phyloP scores from a whole-genome alignment of 306 rosid genomes.

The Malus fusca region DNA sequence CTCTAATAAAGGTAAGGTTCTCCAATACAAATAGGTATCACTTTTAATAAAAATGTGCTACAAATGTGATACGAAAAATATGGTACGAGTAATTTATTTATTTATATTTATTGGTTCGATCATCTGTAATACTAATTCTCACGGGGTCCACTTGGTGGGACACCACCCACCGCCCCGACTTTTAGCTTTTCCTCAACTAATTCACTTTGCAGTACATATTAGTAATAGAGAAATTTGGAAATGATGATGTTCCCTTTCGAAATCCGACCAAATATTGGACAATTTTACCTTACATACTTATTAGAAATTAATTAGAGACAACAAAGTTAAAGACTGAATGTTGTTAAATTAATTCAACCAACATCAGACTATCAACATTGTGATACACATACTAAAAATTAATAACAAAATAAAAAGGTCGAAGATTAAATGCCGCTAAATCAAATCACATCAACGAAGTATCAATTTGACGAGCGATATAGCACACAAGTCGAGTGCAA shows the following conservation, averaged over 20 bases:
- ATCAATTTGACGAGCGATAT: no score
- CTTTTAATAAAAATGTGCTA: no score
- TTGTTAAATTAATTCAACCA: no score
- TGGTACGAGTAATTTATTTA: no score
- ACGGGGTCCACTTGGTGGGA: background rate
- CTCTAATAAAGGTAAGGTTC: rapidly evolving
- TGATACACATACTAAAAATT: no score
- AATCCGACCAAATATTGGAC: background rate
- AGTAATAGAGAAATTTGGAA: background rate
- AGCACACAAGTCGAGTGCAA: background rate
- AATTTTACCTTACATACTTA: no score
- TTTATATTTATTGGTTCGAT: background rate
- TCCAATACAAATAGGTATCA: no score
- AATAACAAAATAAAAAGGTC: background rate
- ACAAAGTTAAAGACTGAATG: background rate
- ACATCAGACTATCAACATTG: no score
- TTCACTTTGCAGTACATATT: background rate
- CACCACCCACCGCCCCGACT: background rate
- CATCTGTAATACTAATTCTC: background rate
- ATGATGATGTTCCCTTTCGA: background rate
- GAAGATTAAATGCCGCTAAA: no score
- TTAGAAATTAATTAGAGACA: no score
- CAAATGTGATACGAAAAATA: no score
- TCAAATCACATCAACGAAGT: background rate
- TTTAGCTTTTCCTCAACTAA: background rate